Base-by-base conservation (phyloP, 495 filamentous ascomycete species). In the Paragyromitra xinjiangensis region DNA sequence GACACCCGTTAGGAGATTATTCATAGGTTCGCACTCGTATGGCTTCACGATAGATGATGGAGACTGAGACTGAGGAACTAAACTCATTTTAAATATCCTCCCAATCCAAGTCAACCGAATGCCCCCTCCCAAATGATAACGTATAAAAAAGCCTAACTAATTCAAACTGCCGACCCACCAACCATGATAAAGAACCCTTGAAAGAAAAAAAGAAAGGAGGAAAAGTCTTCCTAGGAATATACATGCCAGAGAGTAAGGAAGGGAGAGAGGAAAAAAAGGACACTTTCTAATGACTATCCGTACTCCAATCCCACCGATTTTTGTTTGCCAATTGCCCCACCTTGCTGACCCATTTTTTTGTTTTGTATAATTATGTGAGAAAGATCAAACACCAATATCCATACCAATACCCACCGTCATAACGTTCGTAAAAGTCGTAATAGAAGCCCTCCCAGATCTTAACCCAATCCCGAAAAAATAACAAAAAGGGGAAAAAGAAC, bases 401-500 rank as follows among this genome's bases (percentile, higher is more conserved):
- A 11, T 63, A 24, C 59, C 59, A 3, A 63, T 40, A 37, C 34
- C 59, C 50, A 58, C 71, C 48, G 12, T 59, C 64, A 48, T 68
- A 70, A 50, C 9, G 12, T 68, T 74, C 63, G 50, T 74, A 42
- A 63, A 2, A 22, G 37, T 29, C 45, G 8, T 34, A 69, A 48
- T n/a, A 51, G 40, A 62, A 44, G 39, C 50, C 71, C 71, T 71
- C 64, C 64, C 69, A 56, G 53, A 56, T 56, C 53, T 22, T 19
- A 48, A 22, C 56, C 69, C 11, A 37, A 14, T 37, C 40, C 69
- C 56, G 11, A 37, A 51, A 68, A 16, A 37, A 40, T 39, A 22
- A 53, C 14, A 22, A 37, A 55, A 73, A 4, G 48, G 37, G 2
- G 26, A 69, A 69, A 71, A 29, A 44, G 8, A 66, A 76, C 68